Percentiles rank a stretch among this genome's conserved stretches.
Evolutionary conservation across 1,284 basidiomycete species (phyloP).

Genomic region (Tilletia walkeri): DNA sequence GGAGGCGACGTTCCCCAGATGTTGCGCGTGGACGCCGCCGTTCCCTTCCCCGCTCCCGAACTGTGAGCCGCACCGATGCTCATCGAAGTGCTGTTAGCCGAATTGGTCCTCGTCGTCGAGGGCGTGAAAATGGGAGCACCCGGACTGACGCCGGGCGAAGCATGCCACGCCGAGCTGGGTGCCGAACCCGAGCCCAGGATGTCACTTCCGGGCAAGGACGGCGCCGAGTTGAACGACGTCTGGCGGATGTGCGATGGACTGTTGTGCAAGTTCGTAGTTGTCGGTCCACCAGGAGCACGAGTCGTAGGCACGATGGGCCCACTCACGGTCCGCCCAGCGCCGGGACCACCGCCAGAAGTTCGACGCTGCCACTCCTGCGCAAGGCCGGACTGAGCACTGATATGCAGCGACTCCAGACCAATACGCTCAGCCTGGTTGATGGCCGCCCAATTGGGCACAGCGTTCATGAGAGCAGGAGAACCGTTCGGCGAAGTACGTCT

Average conservation of each 20-base stretch:
- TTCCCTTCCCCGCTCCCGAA: too few relatives aligned
- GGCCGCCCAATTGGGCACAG: not conserved
- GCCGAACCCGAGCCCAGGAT: not conserved
- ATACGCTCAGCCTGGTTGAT: not conserved
- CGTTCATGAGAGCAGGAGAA: not conserved
- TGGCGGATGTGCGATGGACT: not conserved
- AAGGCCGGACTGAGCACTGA: not conserved
- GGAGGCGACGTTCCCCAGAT: slow-evolving; percentile 10
- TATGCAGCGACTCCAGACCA: not conserved
- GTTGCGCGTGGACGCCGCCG: not conserved
- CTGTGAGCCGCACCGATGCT: too few relatives aligned
- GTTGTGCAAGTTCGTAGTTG: not conserved
- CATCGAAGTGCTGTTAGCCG: not conserved
- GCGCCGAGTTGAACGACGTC: not conserved
- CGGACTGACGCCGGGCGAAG: not conserved
- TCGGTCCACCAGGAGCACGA: slow-evolving; percentile 2
- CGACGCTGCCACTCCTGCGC: slow-evolving; percentile 5
- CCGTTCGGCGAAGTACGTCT: not conserved
- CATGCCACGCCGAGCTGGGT: not conserved
- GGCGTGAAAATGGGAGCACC: not conserved
- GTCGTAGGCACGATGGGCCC: not conserved
- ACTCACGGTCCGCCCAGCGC: not conserved
- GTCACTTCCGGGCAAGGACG: not conserved
- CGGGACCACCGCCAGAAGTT: not conserved
- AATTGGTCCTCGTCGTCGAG: not conserved